These are phyloP conservation scores for Ilyonectria sp. DNA, from an alignment of 2,329 filamentous ascomycete species.

Conservation along the genomic window DNA sequence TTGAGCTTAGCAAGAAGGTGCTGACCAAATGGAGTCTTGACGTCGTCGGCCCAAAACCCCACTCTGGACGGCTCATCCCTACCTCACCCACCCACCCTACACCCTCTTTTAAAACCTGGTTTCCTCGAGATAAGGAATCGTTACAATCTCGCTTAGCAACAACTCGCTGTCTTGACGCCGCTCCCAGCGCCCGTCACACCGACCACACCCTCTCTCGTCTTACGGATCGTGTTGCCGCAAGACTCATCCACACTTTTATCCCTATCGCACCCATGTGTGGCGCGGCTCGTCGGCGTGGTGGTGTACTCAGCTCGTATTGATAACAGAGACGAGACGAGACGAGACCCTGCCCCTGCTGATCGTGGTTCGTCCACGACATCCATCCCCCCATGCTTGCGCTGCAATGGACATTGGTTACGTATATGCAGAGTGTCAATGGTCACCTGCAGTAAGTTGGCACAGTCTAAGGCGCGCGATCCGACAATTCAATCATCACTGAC, in stretches of 20 bases:
- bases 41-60: conserved; percentile 12
- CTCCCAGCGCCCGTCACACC: conserved; percentile 24
- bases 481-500: no score
- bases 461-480: neutral
- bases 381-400: neutral
- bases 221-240: neutral
- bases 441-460: neutral
- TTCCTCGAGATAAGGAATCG: conserved; percentile 22
- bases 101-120: neutral
- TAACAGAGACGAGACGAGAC: conserved; percentile 24
- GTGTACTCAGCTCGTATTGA: neutral
- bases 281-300: conserved; percentile 7
- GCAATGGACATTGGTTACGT: neutral
- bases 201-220: conserved; percentile 19
- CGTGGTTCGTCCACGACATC: neutral
- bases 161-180: conserved; percentile 27
- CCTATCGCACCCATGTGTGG: conserved; percentile 11
- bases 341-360: conserved; percentile 6
- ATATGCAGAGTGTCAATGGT: conserved; percentile 1
- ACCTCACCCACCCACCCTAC: neutral
- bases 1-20: neutral
- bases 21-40: neutral
- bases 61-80: neutral
- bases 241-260: neutral
- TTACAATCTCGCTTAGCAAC: conserved; percentile 33